Evolutionary conservation across 805 yeast species (phyloP).

Genomic region (Hanseniaspora singularis): DNA sequence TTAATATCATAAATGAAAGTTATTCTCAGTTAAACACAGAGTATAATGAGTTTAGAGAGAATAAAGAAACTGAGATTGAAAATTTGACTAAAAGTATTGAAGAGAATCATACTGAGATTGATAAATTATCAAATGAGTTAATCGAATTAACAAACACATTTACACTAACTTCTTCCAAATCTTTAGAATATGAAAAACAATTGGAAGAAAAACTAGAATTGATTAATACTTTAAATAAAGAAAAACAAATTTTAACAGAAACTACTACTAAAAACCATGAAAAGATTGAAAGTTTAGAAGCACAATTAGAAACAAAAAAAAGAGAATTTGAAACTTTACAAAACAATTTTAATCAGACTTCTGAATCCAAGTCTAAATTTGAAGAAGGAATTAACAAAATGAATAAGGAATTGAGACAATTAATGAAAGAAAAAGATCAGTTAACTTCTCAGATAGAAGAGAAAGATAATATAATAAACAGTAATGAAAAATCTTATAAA

Average conservation of each 20-base stretch:
- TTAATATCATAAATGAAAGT: constrained; percentile 32
- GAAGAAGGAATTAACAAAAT: constrained; percentile 84
- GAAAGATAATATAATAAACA: constrained; percentile 27
- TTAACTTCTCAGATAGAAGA: constrained; percentile 39
- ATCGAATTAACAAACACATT: constrained; percentile 16
- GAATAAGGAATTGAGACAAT: constrained; percentile 66
- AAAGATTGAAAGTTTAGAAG: constrained; percentile 27
- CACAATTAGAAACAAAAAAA: constrained; percentile 16
- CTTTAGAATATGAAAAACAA: constrained; percentile 18
- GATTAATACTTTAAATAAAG: constrained; percentile 21
- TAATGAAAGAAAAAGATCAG: constrained; percentile 48
- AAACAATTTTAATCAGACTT: constrained; percentile 23
- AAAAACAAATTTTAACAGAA: constrained; percentile 20
- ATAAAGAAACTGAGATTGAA: constrained; percentile 21
- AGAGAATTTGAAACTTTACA: constrained; percentile 21
- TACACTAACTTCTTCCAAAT: constrained; percentile 19
- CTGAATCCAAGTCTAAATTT: constrained; percentile 43
- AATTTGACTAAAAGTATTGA: constrained; percentile 19
- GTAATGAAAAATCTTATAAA: constrained; percentile 22
- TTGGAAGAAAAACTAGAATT: constrained; percentile 7
- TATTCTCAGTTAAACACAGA: constrained; percentile 28
- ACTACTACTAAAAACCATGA: constrained; percentile 29
- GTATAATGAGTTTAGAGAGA: constrained; percentile 26
- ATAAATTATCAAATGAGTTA: constrained; percentile 15
- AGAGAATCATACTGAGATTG: constrained; percentile 16